Evolutionary conservation across 1,284 basidiomycete species (phyloP).

Genomic region (Ceratobasidium sp.): DNA sequence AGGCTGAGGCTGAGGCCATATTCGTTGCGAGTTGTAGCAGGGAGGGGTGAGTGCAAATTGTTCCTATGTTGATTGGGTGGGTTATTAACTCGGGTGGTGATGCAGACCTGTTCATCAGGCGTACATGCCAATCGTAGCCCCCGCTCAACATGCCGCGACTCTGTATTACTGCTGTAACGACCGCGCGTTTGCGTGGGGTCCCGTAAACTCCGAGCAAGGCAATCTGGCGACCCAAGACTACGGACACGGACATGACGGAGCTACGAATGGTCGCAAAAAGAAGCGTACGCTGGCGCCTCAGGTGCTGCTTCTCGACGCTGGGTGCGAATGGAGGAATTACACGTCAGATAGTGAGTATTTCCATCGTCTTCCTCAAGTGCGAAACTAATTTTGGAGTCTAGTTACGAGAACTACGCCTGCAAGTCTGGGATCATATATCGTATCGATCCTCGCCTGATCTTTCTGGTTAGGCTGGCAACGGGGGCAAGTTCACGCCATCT

Average conservation of each 20-base stretch:
- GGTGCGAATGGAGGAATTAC: slow-evolving; percentile 88
- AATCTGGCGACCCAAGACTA: slow-evolving; percentile 65
- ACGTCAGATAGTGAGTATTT: slow-evolving; percentile 72
- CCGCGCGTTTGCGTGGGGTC: slow-evolving; percentile 81
- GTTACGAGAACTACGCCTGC: slow-evolving; percentile 83
- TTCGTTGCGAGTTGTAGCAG: slow-evolving; percentile 88
- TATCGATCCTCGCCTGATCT: not conserved
- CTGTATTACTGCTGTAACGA: slow-evolving; percentile 92
- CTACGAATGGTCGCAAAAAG: slow-evolving; percentile 51
- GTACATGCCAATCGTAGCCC: slow-evolving; percentile 89
- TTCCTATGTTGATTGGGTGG: too few relatives aligned
- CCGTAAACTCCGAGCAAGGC: slow-evolving; percentile 58
- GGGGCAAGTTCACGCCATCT: slow-evolving; percentile 88
- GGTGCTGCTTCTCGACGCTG: slow-evolving; percentile 90
- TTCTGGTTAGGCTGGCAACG: slow-evolving; percentile 71
- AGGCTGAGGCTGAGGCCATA: slow-evolving; percentile 89
- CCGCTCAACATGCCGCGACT: slow-evolving; percentile 83
- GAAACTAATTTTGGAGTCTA: slow-evolving; percentile 47
- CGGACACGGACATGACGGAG: slow-evolving; percentile 53
- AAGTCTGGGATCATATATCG: not conserved
- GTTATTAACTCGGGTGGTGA: too few relatives aligned
- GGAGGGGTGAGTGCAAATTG: slow-evolving; percentile 69
- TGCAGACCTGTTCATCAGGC: slow-evolving; percentile 86
- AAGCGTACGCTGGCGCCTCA: slow-evolving; percentile 65
- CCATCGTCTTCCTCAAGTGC: not conserved